phyloP scores from a whole-genome alignment of 169 alveolate species.

The Perkinsus marinus region DNA sequence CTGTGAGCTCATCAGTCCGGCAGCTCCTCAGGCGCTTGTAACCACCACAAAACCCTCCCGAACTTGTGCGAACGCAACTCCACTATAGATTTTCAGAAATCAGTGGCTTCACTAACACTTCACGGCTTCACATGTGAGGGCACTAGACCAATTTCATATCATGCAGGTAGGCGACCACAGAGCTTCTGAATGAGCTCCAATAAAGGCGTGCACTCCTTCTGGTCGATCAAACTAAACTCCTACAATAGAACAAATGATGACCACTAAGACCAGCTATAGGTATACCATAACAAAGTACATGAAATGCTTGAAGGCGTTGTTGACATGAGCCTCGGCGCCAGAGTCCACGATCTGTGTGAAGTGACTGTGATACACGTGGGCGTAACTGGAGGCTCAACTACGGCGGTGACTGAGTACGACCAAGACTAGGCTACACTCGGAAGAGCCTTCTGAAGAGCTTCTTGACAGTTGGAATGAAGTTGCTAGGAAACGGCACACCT shows the following conservation, averaged over 20 bases:
- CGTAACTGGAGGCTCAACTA: slow-evolving; percentile 23
- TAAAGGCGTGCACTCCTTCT: slow-evolving; percentile 67
- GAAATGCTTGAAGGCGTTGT: slow-evolving; percentile 67
- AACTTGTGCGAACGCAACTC: not conserved
- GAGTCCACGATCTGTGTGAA: slow-evolving; percentile 62
- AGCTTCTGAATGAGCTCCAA: slow-evolving; percentile 61
- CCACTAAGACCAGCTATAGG: not conserved
- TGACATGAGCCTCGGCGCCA: slow-evolving; percentile 62
- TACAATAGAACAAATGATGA: not conserved
- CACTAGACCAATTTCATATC: not conserved
- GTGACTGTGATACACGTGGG: slow-evolving; percentile 68
- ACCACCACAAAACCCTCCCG: not conserved
- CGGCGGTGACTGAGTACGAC: not conserved
- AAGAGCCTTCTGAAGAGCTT: slow-evolving; percentile 66
- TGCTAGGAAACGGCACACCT: slow-evolving; percentile 67
- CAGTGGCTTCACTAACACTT: not conserved
- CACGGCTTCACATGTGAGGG: not conserved
- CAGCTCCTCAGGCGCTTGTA: no score
- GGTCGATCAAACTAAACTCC: slow-evolving; percentile 57
- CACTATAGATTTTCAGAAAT: not conserved
- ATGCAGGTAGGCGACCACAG: slow-evolving; percentile 12
- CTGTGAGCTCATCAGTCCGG: not conserved
- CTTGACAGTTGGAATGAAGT: slow-evolving; percentile 50
- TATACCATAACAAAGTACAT: slow-evolving; percentile 47
- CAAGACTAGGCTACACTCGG: slow-evolving; percentile 31